phyloP scores from a whole-genome alignment of 2,329 filamentous ascomycete species.

The Alternaria tenuissima region DNA sequence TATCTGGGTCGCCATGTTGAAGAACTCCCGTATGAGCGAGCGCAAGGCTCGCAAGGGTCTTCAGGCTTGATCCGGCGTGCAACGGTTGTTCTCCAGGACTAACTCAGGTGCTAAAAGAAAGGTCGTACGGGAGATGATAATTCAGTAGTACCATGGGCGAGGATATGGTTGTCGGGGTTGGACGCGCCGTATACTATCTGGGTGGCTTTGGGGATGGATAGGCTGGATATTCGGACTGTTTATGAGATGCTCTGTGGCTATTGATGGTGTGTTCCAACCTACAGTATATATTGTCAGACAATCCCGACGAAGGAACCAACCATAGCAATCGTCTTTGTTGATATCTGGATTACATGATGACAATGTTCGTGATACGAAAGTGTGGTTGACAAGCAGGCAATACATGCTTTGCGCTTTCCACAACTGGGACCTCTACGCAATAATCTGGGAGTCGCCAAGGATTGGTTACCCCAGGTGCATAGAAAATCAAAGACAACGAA shows the following conservation, averaged over 20 bases:
- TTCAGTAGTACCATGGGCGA: not conserved
- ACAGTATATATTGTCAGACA: not conserved
- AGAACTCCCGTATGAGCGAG: slow-evolving; percentile 30
- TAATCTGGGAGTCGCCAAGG: no score
- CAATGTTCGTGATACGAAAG: no score
- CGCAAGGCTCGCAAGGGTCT: slow-evolving; percentile 15
- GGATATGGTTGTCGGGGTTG: not conserved
- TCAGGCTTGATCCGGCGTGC: slow-evolving; percentile 12
- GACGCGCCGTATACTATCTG: not conserved
- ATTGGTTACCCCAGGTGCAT: no score
- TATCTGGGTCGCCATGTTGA: slow-evolving; percentile 32
- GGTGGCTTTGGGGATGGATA: not conserved
- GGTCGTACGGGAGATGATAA: not conserved
- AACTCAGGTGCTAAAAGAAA: not conserved
- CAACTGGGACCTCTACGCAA: no score
- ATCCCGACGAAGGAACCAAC: not conserved
- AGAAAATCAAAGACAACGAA: not conserved
- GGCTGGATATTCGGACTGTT: not conserved
- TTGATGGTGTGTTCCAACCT: not conserved
- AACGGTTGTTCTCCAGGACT: not conserved
- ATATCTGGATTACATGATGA: not conserved
- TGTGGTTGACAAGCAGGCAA: not conserved
- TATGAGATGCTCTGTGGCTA: not conserved
- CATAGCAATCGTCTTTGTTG: not conserved
- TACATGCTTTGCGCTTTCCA: not conserved